phyloP scores from a whole-genome alignment of 1,139 yeast species.

The Taphrina wiesneri region DNA sequence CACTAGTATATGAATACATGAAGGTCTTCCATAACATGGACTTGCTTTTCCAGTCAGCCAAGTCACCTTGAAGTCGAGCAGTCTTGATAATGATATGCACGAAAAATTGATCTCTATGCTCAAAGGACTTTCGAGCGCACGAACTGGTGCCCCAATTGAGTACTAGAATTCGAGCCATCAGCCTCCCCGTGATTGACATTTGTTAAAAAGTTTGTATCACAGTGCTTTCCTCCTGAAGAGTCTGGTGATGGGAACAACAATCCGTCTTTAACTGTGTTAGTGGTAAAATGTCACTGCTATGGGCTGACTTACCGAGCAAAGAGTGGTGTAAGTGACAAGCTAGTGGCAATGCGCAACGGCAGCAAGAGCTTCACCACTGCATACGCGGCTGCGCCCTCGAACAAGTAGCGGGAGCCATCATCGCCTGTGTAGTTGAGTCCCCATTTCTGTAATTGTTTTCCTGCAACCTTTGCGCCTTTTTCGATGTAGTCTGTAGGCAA shows the following conservation, averaged over 20 bases:
- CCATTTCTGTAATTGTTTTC: conserved; percentile 29
- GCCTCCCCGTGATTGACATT: too few relatives aligned
- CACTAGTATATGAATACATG: too few relatives aligned
- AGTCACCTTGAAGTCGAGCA: too few relatives aligned
- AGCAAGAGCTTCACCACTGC: conserved; percentile 28
- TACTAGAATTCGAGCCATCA: too few relatives aligned
- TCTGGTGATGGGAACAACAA: conserved; percentile 19
- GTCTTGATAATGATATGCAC: too few relatives aligned
- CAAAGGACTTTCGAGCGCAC: too few relatives aligned
- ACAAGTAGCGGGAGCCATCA: conserved; percentile 29
- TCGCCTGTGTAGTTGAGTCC: conserved; percentile 18
- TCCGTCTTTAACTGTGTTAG: conserved; percentile 8
- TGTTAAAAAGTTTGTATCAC: not conserved
- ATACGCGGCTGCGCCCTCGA: conserved; percentile 34
- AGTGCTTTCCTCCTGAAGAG: conserved; percentile 1
- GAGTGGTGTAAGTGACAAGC: conserved; percentile 23
- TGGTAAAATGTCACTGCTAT: not conserved
- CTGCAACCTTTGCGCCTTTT: conserved; percentile 27
- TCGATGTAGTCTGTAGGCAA: conserved; percentile 25
- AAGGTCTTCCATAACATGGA: too few relatives aligned
- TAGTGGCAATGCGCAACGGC: conserved; percentile 19
- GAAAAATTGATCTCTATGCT: too few relatives aligned
- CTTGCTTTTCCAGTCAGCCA: too few relatives aligned
- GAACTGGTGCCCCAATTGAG: too few relatives aligned
- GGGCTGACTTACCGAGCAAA: conserved; percentile 15